A percentile compares a stretch with the other conserved stretches of the same genome.
Conservation (phyloP, 768 basidiomycete species). For the Ramaria sp. region DNA sequence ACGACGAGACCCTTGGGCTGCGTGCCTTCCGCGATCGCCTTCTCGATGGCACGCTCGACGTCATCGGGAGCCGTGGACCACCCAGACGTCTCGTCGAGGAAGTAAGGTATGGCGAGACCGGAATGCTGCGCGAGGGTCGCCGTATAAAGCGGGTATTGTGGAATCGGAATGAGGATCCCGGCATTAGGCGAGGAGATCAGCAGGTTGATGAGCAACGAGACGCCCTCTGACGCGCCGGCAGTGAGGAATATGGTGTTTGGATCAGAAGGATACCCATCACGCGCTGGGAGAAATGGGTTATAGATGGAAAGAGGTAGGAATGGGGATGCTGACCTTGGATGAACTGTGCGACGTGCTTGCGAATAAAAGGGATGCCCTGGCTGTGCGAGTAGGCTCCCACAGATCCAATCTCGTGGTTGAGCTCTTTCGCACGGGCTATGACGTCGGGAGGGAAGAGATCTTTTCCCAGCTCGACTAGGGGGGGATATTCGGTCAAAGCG, state of each 20-base stretch:
- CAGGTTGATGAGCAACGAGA: constrained; percentile 76
- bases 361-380: constrained; percentile 84
- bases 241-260: constrained; percentile 90
- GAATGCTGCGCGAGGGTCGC: constrained; percentile 81
- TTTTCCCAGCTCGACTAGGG: constrained; percentile 48
- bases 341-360: constrained; percentile 81
- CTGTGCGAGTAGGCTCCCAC: constrained; percentile 94
- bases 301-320: neutral
- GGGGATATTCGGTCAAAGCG: constrained; percentile 86
- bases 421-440: constrained; percentile 66
- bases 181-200: constrained; percentile 56
- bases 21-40: constrained; percentile 50
- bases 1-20: constrained; percentile 80
- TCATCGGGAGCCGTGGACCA: constrained; percentile 74
- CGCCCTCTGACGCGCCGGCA: constrained; percentile 87
- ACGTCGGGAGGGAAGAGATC: constrained; percentile 80
- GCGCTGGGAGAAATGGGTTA: constrained; percentile 36
- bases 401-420: constrained; percentile 80
- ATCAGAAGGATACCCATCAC: constrained; percentile 79
- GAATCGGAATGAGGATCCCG: constrained; percentile 91
- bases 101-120: constrained; percentile 79
- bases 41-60: constrained; percentile 55
- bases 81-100: constrained; percentile 68
- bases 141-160: constrained; percentile 97
- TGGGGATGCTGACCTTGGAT: constrained; percentile 52